phyloP scores from a whole-genome alignment of 2,329 filamentous ascomycete species.

The Chaetomium sp. region DNA sequence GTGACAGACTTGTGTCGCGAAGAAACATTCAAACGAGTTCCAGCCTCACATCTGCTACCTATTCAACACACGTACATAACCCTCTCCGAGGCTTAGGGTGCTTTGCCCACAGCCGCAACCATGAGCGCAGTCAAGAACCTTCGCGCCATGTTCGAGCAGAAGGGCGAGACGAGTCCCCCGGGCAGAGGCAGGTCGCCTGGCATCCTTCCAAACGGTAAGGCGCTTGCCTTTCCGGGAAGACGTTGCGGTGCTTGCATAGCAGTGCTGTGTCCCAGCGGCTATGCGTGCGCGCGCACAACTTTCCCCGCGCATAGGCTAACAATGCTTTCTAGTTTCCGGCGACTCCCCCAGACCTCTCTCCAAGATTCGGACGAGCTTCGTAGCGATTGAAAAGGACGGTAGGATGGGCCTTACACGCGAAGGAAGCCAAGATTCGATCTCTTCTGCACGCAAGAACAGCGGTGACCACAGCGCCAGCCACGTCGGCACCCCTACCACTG shows the following conservation, averaged over 20 bases:
- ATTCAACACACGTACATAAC: no score
- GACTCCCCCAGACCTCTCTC: slow-evolving; percentile 61
- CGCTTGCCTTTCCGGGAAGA: slow-evolving; percentile 11
- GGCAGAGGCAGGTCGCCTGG: slow-evolving; percentile 65
- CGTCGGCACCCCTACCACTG: slow-evolving; percentile 33
- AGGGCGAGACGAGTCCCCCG: slow-evolving; percentile 56
- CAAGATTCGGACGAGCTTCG: slow-evolving; percentile 68
- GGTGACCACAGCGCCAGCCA: slow-evolving; percentile 30
- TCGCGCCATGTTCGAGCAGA: slow-evolving; percentile 74
- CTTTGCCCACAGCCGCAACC: slow-evolving; percentile 30
- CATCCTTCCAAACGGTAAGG: slow-evolving; percentile 37
- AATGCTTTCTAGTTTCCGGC: slow-evolving; percentile 24
- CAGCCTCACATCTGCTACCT: no score
- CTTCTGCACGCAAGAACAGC: slow-evolving; percentile 32
- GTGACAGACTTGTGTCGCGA: background rate
- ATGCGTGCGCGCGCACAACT: background rate
- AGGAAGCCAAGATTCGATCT: slow-evolving; percentile 38
- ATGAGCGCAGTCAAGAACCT: slow-evolving; percentile 69
- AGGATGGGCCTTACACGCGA: slow-evolving; percentile 46
- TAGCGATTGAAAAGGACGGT: slow-evolving; percentile 63
- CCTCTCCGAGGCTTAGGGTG: background rate
- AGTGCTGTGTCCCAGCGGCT: background rate
- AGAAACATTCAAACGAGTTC: no score
- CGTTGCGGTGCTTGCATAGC: background rate
- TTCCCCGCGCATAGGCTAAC: slow-evolving; percentile 9